Percentiles rank a stretch among this genome's conserved stretches.
Conservation (phyloP, 2,329 filamentous ascomycete species). For the Arthrobotrys sphaeroides region DNA sequence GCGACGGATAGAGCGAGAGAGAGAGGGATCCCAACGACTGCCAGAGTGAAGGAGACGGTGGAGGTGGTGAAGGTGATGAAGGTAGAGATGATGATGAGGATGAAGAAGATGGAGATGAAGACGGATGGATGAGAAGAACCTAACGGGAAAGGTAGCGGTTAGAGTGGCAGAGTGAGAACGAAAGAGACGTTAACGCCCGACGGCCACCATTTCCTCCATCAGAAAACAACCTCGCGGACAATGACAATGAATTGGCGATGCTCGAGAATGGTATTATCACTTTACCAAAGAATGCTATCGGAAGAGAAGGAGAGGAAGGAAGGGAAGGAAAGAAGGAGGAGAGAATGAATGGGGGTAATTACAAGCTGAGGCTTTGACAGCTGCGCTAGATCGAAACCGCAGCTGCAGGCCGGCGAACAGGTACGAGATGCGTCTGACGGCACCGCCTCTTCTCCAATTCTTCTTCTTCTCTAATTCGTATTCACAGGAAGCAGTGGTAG, state of each 20-base stretch:
- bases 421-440: neutral
- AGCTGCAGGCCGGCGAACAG: too few species aligned
- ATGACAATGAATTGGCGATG: too few species aligned
- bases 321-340: neutral
- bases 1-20: neutral
- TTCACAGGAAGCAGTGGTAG: too few species aligned
- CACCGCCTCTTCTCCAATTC: neutral
- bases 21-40: conserved; percentile 3
- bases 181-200: conserved; percentile 17
- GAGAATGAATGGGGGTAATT: neutral
- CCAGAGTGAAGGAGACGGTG: neutral
- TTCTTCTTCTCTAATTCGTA: neutral
- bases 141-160: too few species aligned
- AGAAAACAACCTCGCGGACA: neutral
- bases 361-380: neutral
- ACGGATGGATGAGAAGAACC: neutral
- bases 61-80: neutral
- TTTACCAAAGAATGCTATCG: neutral
- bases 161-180: neutral
- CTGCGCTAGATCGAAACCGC: too few species aligned
- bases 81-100: neutral
- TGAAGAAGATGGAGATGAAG: neutral
- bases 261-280: too few species aligned
- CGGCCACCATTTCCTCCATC: conserved; percentile 27
- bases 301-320: neutral